Conservation (phyloP, 192 early-diverging fungal genomes). For the Rhizophagus prolifer region DNA sequence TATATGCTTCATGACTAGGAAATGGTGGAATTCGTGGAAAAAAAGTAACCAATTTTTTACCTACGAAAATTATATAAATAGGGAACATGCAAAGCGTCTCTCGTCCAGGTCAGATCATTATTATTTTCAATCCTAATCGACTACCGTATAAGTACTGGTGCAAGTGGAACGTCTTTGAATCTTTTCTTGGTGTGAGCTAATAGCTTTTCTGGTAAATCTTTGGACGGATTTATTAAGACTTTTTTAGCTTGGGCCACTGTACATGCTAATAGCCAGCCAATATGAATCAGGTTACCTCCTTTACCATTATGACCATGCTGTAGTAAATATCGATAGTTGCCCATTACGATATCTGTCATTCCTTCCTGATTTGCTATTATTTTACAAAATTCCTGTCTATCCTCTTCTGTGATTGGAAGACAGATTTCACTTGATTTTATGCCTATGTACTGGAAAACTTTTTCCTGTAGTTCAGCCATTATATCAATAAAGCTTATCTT, state of each 20-base stretch:
- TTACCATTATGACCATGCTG: constrained; percentile 18
- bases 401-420: neutral
- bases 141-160: too few relatives aligned
- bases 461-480: neutral
- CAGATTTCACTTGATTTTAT: constrained; percentile 2
- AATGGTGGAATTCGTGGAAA: too few relatives aligned
- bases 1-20: too few relatives aligned
- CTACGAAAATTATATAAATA: too few relatives aligned
- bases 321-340: constrained; percentile 12
- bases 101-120: too few relatives aligned
- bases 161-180: too few relatives aligned
- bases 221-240: neutral
- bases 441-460: constrained; percentile 16
- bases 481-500: neutral
- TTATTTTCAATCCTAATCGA: too few relatives aligned
- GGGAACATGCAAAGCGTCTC: too few relatives aligned
- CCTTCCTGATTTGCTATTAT: constrained; percentile 18
- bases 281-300: neutral
- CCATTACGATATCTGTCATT: constrained; percentile 16
- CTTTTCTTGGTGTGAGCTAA: neutral
- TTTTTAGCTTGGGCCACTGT: neutral
- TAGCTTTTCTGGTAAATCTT: neutral
- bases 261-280: neutral
- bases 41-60: too few relatives aligned
- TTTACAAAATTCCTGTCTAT: neutral